These are phyloP conservation scores for Phalaenopsis equestris DNA, from an alignment of 106 monocot species.

Conservation along the genomic window DNA sequence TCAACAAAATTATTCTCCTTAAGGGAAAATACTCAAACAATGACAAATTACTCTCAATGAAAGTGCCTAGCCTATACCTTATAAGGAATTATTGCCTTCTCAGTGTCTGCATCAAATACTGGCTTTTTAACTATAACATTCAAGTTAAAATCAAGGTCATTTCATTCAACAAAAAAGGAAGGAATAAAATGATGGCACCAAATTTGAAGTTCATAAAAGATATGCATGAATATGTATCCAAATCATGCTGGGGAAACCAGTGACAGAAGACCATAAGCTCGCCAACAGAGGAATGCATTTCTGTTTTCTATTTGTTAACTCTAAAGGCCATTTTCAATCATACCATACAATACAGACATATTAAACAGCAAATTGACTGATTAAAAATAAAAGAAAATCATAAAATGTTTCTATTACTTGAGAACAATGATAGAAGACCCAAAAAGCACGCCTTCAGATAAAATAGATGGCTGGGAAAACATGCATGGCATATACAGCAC, in stretches of 20 bases:
- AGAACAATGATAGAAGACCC: neutral
- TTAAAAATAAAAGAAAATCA: neutral
- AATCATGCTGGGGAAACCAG: neutral
- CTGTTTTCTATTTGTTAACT: neutral
- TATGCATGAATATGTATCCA: neutral
- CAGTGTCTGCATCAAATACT: slow-evolving; percentile 6
- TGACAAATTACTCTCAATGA: neutral
- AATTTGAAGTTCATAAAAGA: neutral
- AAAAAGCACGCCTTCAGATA: neutral
- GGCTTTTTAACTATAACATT: slow-evolving; percentile 2
- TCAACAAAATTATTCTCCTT: neutral
- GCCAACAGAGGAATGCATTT: neutral
- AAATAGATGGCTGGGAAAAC: neutral
- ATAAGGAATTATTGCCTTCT: slow-evolving; percentile 58
- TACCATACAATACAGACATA: neutral
- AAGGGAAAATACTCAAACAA: neutral
- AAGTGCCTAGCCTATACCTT: slow-evolving; percentile 41
- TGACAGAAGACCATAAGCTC: neutral
- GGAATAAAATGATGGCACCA: neutral
- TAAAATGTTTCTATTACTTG: neutral
- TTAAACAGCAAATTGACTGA: neutral
- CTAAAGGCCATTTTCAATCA: neutral
- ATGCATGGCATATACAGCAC: neutral
- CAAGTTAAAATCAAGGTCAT: neutral
- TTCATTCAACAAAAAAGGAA: neutral